These are phyloP conservation scores for Paramecium primaurelia DNA, from an alignment of 73 alveolate species.

Conservation along the genomic window DNA sequence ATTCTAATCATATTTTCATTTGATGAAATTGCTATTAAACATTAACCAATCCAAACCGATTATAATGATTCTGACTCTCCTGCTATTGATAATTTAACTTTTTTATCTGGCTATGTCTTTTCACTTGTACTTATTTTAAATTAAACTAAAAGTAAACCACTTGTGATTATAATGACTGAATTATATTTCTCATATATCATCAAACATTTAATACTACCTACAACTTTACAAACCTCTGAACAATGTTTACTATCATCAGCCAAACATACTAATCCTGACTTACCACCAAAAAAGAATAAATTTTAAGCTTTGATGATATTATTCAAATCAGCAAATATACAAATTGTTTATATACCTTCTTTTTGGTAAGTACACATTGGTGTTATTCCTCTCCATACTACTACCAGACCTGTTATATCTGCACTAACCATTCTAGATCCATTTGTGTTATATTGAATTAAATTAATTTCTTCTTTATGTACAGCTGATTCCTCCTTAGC, in stretches of 20 bases:
- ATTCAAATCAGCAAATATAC: slow-evolving; percentile 70
- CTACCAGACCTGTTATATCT: slow-evolving; percentile 92
- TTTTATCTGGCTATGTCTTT: slow-evolving; percentile 91
- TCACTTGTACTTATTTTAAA: slow-evolving; percentile 88
- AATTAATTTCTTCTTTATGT: slow-evolving; percentile 88
- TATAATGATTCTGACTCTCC: slow-evolving; percentile 93
- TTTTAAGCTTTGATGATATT: slow-evolving; percentile 52
- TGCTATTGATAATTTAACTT: slow-evolving; percentile 93
- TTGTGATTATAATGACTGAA: slow-evolving; percentile 90
- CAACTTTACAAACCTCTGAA: slow-evolving; percentile 95
- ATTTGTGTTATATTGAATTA: slow-evolving; percentile 80
- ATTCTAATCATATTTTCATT: slow-evolving; percentile 96
- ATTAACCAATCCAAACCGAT: slow-evolving; percentile 95
- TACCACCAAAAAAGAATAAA: slow-evolving; percentile 94
- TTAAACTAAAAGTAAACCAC: slow-evolving; percentile 88
- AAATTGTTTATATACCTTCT: slow-evolving; percentile 77
- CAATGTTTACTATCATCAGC: slow-evolving; percentile 96
- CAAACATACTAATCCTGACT: slow-evolving; percentile 92
- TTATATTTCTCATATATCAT: slow-evolving; percentile 95
- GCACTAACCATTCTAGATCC: slow-evolving; percentile 98
- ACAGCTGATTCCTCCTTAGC: slow-evolving; percentile 91
- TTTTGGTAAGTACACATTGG: slow-evolving; percentile 78
- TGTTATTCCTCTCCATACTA: slow-evolving; percentile 94
- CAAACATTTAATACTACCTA: slow-evolving; percentile 93
- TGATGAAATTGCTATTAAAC: slow-evolving; percentile 92